Evolutionary conservation across 2,329 filamentous ascomycete genomes (phyloP).

Genomic region (Aphanocladium album): DNA sequence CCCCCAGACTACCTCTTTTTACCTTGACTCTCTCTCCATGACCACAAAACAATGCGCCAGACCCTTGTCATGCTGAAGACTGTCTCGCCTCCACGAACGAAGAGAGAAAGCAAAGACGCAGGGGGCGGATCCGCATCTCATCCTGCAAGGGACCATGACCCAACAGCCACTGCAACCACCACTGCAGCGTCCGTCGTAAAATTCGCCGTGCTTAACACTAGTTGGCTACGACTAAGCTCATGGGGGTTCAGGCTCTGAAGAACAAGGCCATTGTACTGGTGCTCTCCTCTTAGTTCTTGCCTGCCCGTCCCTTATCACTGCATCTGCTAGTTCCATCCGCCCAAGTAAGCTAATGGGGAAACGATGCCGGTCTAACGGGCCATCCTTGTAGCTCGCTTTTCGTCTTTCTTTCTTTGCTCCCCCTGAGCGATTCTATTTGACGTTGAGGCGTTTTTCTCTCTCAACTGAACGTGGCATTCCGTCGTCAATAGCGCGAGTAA

Average conservation of each 20-base stretch:
- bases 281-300: too few species aligned
- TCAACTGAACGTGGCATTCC: not conserved
- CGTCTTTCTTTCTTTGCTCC: too few species aligned
- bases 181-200: constrained; percentile 7
- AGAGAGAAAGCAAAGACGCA: not conserved
- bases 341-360: too few species aligned
- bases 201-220: not conserved
- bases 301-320: too few species aligned
- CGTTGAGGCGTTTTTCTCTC: not conserved
- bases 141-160: not conserved
- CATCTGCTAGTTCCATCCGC: too few species aligned
- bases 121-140: not conserved
- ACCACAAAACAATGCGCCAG: too few species aligned
- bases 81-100: not conserved
- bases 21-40: too few species aligned
- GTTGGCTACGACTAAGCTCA: not conserved
- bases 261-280: not conserved
- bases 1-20: too few species aligned
- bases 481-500: not conserved
- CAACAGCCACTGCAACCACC: not conserved
- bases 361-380: too few species aligned
- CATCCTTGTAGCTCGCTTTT: too few species aligned
- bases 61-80: not conserved
- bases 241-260: not conserved
- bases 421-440: not conserved